Base-by-base conservation (phyloP, 2,329 filamentous ascomycete species). In the Penicillium sp. region DNA sequence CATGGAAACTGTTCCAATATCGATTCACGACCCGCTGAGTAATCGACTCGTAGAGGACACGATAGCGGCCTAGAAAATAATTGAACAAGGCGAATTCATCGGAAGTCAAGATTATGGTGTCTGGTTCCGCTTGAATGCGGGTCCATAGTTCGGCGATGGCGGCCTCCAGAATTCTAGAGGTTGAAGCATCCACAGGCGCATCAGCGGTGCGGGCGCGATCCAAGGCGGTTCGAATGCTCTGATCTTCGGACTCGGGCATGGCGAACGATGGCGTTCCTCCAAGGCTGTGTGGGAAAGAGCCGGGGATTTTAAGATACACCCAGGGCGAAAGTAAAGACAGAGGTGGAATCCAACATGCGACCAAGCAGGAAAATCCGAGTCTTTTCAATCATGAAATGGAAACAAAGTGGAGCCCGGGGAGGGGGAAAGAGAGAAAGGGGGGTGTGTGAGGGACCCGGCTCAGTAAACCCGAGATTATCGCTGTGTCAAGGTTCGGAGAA, bases 21-120 rank as follows among this genome's bases (percentile, higher is more conserved):
- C 83, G 81, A 60, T 78, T 80, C 51, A 85, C 80, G 11, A 83
- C 83, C 51, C 74, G 75, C 64, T 80, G 79, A 23, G 83, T 79
- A 49, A 83, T 68, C 26, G 39, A 21, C 14, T 21, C 19, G 9
- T 74, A 69, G 16, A 76, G 77, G 58, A 84, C 83, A 29, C 78
- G 72, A 69, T 89, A 92, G 10, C 88, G 84, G 61, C 83, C 76
- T 61, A 90, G 88, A 73, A 89, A 93, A 75, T 88, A 93, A 79
- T 95, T 96, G 84, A 96, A 92, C 59, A 96, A 82, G 54, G 90
- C 86, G 69, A 95, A 96, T 76, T 96, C 91, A 74, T 91, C 86
- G 61, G 83, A 80, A 33, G 80, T 86, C 79, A 96, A 86, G 62
- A 95, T 75, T 74, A 93, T 96, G n/a, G 80, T 79, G 51, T 77